Conservation (phyloP, 2,329 filamentous ascomycete species). For the Pseudogymnoascus sp. region DNA sequence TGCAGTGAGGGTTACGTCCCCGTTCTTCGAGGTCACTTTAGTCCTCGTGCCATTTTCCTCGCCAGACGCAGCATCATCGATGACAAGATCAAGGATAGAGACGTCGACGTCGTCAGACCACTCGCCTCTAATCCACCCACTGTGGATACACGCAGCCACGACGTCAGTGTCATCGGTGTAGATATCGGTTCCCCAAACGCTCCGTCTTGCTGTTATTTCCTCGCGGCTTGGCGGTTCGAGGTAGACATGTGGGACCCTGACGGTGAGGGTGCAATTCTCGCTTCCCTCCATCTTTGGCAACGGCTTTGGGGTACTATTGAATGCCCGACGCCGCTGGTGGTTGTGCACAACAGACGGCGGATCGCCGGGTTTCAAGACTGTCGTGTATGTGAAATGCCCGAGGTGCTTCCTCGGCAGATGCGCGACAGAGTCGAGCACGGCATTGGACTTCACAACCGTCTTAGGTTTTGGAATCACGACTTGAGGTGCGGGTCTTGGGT, state of each 20-base stretch:
- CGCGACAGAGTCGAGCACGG: constrained; percentile 64
- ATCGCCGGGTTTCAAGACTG: constrained; percentile 51
- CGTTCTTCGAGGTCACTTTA: constrained; percentile 28
- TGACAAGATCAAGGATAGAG: constrained; percentile 53
- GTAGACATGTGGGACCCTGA: constrained; percentile 77
- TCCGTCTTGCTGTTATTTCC: constrained; percentile 72
- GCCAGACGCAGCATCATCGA: constrained; percentile 31
- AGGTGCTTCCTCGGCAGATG: constrained; percentile 70
- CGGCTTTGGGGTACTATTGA: constrained; percentile 56
- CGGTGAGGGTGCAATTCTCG: constrained; percentile 79
- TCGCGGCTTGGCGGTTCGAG: constrained; percentile 63
- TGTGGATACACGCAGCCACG: constrained; percentile 85
- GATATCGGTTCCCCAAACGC: constrained; percentile 87
- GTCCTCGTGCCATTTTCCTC: constrained; percentile 18
- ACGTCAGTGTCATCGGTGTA: constrained; percentile 96
- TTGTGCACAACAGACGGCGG: constrained; percentile 13
- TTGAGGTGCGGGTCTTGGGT: constrained; percentile 20
- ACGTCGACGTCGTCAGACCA: constrained; percentile 74
- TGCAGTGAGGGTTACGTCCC: constrained; percentile 38
- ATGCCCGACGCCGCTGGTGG: constrained; percentile 43
- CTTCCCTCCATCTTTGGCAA: constrained; percentile 67
- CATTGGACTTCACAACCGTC: constrained; percentile 59
- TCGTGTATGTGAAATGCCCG: constrained; percentile 75
- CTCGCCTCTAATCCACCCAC: constrained; percentile 84
- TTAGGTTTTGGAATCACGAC: constrained; percentile 52